Percentiles rank a stretch among this genome's conserved stretches.
Evolutionary conservation across 1,284 basidiomycete genomes (phyloP).

Genomic region (Leccinum griseonigrum): DNA sequence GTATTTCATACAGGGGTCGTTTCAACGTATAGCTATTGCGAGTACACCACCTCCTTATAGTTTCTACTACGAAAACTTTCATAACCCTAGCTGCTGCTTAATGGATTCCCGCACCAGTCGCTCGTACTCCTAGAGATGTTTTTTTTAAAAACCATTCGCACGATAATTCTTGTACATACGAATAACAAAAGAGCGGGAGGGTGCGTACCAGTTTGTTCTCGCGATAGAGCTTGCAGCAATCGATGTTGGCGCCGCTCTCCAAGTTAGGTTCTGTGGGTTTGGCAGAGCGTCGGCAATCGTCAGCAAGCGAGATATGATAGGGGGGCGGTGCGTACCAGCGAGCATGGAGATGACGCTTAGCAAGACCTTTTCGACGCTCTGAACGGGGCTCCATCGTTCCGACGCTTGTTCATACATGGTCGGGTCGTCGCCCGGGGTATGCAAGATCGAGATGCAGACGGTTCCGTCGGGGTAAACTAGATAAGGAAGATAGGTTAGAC

Average conservation of each 20-base stretch:
- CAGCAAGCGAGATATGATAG: slow-evolving; percentile 2
- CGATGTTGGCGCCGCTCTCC: slow-evolving; percentile 97
- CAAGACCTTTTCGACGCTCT: slow-evolving; percentile 95
- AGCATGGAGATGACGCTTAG: slow-evolving; percentile 98
- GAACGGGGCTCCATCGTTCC: slow-evolving; percentile 98
- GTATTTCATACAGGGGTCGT: not conserved
- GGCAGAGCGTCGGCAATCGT: slow-evolving; percentile 3
- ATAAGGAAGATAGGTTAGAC: not conserved
- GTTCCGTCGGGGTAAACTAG: slow-evolving; percentile 85
- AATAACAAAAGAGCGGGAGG: not conserved
- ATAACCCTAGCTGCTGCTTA: slow-evolving; percentile 69
- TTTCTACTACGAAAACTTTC: slow-evolving; percentile 24
- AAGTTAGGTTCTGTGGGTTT: slow-evolving; percentile 84
- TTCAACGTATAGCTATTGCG: slow-evolving; percentile 11
- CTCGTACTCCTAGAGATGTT: slow-evolving; percentile 59
- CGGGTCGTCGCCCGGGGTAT: slow-evolving; percentile 95
- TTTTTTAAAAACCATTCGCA: not conserved
- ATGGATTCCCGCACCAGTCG: slow-evolving; percentile 68
- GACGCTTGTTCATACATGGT: slow-evolving; percentile 91
- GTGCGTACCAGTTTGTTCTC: slow-evolving; percentile 64
- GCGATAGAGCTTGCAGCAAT: slow-evolving; percentile 94
- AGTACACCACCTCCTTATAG: slow-evolving; percentile 17
- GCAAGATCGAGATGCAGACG: slow-evolving; percentile 98
- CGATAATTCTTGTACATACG: slow-evolving; percentile 1
- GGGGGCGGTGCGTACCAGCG: slow-evolving; percentile 58